Percentiles rank a stretch among this genome's conserved stretches.
Evolutionary conservation across 805 yeast species (phyloP).

Genomic region (Limtongia smithiae): DNA sequence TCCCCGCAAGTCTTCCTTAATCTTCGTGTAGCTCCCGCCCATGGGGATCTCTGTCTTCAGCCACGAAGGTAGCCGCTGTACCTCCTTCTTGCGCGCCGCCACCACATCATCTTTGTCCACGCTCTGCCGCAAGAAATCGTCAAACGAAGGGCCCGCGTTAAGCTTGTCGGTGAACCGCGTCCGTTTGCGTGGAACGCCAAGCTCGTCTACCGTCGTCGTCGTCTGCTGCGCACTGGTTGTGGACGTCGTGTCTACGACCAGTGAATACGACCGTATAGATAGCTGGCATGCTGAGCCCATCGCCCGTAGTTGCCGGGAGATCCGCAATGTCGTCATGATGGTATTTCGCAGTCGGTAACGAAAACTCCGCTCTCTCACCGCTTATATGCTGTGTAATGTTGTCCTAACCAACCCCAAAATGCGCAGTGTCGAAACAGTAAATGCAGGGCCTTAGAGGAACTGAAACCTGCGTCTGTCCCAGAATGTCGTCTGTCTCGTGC

Average conservation of each 20-base stretch:
- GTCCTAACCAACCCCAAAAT: no score
- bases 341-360: neutral
- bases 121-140: slow-evolving; percentile 59
- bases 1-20: slow-evolving; percentile 84
- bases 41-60: slow-evolving; percentile 94
- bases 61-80: slow-evolving; percentile 76
- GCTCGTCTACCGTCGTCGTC: neutral
- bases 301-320: neutral
- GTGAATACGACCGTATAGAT: neutral
- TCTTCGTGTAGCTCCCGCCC: slow-evolving; percentile 75
- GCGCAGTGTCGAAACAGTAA: no score
- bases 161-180: slow-evolving; percentile 67
- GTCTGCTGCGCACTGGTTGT: neutral
- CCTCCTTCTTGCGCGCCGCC: slow-evolving; percentile 11
- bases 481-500: no score
- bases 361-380: no score
- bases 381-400: no score
- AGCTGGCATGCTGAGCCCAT: neutral
- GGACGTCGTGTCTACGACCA: no score
- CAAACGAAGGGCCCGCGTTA: slow-evolving; percentile 87
- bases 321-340: neutral
- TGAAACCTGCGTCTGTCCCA: no score
- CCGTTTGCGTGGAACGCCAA: slow-evolving; percentile 18
- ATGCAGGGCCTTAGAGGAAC: no score
- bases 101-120: slow-evolving; percentile 6